phyloP scores from a whole-genome alignment of 176 grass and related monocot genomes.

The Aegilops longissima region DNA sequence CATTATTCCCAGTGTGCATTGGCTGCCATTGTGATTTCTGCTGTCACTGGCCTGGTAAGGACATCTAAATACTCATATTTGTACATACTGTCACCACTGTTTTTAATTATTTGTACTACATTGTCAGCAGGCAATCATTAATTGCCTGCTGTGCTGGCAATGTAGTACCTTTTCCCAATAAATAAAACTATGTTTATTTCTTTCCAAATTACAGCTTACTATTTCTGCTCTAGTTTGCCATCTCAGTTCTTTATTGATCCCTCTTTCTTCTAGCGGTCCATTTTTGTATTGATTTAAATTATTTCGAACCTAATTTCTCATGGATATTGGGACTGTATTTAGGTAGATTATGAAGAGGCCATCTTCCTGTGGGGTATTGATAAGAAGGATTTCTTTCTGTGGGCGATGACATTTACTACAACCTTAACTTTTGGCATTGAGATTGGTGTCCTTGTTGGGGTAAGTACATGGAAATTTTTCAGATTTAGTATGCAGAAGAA shows the following conservation, averaged over 20 bases:
- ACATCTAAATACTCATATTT: conserved; percentile 14
- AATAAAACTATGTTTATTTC: neutral
- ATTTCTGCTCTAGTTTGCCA: neutral
- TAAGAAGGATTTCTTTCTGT: conserved; percentile 95
- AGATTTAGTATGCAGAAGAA: neutral
- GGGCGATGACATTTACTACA: conserved; percentile 74
- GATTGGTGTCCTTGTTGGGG: conserved; percentile 92
- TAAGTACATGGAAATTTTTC: conserved; percentile 24
- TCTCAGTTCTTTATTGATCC: conserved; percentile 11
- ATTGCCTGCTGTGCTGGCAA: conserved; percentile 2
- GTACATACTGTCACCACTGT: neutral
- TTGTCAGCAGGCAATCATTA: neutral
- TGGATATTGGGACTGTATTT: conserved; percentile 27
- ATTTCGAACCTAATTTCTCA: conserved; percentile 16
- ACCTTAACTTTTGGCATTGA: conserved; percentile 93
- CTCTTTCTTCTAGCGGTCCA: neutral
- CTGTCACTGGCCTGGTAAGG: conserved; percentile 91
- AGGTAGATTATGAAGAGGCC: conserved; percentile 93
- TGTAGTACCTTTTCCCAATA: neutral
- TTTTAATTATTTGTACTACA: neutral
- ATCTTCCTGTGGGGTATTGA: conserved; percentile 92
- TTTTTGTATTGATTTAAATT: neutral
- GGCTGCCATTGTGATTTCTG: conserved; percentile 97
- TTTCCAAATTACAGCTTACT: neutral
- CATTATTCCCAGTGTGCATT: conserved; percentile 62